These are phyloP conservation scores for Melanogaster broomeanus DNA, from an alignment of 768 basidiomycete genomes.

Conservation along the genomic window DNA sequence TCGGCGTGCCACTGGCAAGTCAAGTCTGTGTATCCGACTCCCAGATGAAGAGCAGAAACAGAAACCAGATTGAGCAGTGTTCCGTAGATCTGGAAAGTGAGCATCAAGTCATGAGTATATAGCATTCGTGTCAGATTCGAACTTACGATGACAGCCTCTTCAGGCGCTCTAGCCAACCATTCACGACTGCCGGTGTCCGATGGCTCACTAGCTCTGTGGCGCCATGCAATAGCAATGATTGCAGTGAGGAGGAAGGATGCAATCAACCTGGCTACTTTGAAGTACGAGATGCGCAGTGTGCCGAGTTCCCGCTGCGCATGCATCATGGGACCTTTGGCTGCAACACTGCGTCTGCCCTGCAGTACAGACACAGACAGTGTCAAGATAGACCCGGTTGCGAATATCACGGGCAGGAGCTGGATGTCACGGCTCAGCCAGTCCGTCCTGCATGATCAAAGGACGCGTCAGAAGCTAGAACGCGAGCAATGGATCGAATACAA, in stretches of 20 bases:
- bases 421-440: neutral
- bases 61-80: slow-evolving; percentile 6
- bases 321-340: neutral
- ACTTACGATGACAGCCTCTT: slow-evolving; percentile 6
- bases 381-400: slow-evolving; percentile 2
- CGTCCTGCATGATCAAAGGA: neutral
- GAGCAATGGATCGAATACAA: too few species aligned
- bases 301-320: neutral
- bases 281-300: neutral
- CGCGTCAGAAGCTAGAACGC: neutral
- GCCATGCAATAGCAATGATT: neutral
- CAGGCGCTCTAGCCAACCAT: neutral
- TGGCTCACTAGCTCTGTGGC: neutral
- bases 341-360: neutral
- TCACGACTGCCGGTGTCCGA: neutral
- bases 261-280: neutral
- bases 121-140: neutral
- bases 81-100: slow-evolving; percentile 3
- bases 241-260: neutral
- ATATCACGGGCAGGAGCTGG: neutral
- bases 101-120: neutral
- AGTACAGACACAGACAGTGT: neutral
- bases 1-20: slow-evolving; percentile 21
- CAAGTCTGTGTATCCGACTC: neutral
- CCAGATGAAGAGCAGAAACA: neutral